These are phyloP conservation scores for Suhomyces faveliae DNA, from an alignment of 805 yeast genomes.

Conservation along the genomic window DNA sequence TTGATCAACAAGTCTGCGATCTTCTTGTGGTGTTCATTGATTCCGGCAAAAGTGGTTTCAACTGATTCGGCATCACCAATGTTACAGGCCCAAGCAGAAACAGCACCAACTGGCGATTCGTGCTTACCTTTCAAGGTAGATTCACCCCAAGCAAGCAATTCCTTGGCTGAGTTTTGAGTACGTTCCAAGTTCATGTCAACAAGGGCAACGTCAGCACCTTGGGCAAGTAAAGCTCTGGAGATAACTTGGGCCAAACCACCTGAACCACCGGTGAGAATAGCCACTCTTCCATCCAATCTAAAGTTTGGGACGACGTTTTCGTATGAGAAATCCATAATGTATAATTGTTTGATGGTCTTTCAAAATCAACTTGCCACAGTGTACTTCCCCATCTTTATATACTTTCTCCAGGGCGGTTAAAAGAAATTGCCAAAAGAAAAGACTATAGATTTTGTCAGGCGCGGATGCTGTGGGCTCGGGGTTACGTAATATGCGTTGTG, in stretches of 20 bases:
- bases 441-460: background rate
- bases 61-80: slow-evolving; percentile 64
- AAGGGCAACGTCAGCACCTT: slow-evolving; percentile 75
- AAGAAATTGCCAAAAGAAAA: background rate
- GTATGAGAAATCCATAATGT: slow-evolving; percentile 28
- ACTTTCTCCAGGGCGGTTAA: background rate
- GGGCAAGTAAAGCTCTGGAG: slow-evolving; percentile 65
- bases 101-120: slow-evolving; percentile 35
- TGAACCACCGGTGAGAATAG: slow-evolving; percentile 77
- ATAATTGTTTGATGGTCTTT: background rate
- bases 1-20: slow-evolving; percentile 67
- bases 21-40: slow-evolving; percentile 57
- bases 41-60: slow-evolving; percentile 50
- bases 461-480: background rate
- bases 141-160: slow-evolving; percentile 48
- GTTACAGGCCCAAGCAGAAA: slow-evolving; percentile 71
- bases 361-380: background rate
- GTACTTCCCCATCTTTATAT: background rate
- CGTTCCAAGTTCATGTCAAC: slow-evolving; percentile 65
- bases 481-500: background rate
- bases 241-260: slow-evolving; percentile 72
- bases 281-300: slow-evolving; percentile 68
- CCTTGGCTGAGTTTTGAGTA: slow-evolving; percentile 52
- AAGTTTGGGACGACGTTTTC: slow-evolving; percentile 58
- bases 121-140: slow-evolving; percentile 35